Evolutionary conservation across 805 yeast species (phyloP), one percentile per base, ranked within the genome.

Genomic region (Jamesozyma jinghongensis): DNA sequence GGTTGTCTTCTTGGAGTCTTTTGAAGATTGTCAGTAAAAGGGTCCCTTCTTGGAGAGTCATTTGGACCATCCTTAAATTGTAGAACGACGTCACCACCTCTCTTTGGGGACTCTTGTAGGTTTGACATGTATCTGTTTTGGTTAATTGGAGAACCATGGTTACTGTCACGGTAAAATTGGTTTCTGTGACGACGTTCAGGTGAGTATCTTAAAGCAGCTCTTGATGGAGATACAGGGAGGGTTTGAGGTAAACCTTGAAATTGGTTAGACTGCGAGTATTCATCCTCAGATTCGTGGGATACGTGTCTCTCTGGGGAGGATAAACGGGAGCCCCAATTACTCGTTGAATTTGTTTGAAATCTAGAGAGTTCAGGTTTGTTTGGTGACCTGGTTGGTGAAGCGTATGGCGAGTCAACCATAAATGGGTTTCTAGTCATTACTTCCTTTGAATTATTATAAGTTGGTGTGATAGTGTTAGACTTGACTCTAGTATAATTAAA

Each of bases 21-120:
- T 33, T 39, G 37, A 26, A 42, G 28, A 31, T 45, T 38, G 32
- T 42, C 49, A 14, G 46, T 38, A 18, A n/a, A 41, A 13, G 4
- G 12, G 14, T 16, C n/a, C 3, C 28, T 30, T 22, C 37, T 25
- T 4, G 28, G 34, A 17, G 30, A 17, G 5, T 27, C 32, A 14
- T 19, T 33, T 2, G 37, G 36, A 14, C 40, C 43, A 18, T 67
- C 66, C 40, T 68, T 68, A 22, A 68, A 65, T 36, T 79, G 69
- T 12, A 73, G 61, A 3, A 78, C 65, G 5, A 79, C 69, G 3
- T 70, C 72, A 31, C 64, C 67, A 32, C 70, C 70, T 56, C 87
- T 73, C 41, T 68, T 73, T 27, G 94, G 92, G 0, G 94, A 79
- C 57, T 84, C 88, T 49, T 75, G 62, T 40, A 75, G 65, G 3